A percentile compares a stretch with the other conserved stretches of the same genome.
Evolutionary conservation across 2,329 filamentous ascomycete species (phyloP).

Genomic region (Alternaria angustiovoidea): DNA sequence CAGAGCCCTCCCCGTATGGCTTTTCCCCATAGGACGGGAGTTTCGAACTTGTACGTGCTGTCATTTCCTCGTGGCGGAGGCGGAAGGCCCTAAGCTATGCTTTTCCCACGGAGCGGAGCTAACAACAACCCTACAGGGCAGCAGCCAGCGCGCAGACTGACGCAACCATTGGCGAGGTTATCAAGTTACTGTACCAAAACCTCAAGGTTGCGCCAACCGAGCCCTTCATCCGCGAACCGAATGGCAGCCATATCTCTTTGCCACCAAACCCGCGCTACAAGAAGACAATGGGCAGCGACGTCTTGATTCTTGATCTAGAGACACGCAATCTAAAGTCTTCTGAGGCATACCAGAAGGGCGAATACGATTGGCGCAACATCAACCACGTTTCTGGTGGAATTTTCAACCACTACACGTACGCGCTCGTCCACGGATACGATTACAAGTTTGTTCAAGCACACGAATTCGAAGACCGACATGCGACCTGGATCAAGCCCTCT

Average conservation of each 20-base stretch:
- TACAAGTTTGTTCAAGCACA: slow-evolving; percentile 58
- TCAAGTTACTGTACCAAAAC: slow-evolving; percentile 43
- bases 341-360: slow-evolving; percentile 41
- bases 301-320: slow-evolving; percentile 49
- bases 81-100: neutral
- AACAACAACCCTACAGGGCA: slow-evolving; percentile 29
- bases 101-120: slow-evolving; percentile 16
- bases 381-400: slow-evolving; percentile 48
- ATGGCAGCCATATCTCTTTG: slow-evolving; percentile 41
- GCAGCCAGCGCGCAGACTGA: slow-evolving; percentile 31
- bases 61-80: slow-evolving; percentile 1
- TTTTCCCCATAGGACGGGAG: slow-evolving; percentile 30
- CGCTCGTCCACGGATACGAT: slow-evolving; percentile 59
- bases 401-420: slow-evolving; percentile 52
- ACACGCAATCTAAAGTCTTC: slow-evolving; percentile 45
- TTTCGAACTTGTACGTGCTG: slow-evolving; percentile 38
- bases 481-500: slow-evolving; percentile 59
- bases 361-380: slow-evolving; percentile 49
- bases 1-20: slow-evolving; percentile 38
- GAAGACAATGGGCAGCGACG: slow-evolving; percentile 44
- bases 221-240: slow-evolving; percentile 42
- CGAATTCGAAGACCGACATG: slow-evolving; percentile 52
- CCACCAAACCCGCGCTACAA: slow-evolving; percentile 43
- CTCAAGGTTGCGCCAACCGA: slow-evolving; percentile 39
- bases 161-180: slow-evolving; percentile 42